Conservation (phyloP, 2,329 filamentous ascomycete genomes). For the Colletotrichum eleusines region DNA sequence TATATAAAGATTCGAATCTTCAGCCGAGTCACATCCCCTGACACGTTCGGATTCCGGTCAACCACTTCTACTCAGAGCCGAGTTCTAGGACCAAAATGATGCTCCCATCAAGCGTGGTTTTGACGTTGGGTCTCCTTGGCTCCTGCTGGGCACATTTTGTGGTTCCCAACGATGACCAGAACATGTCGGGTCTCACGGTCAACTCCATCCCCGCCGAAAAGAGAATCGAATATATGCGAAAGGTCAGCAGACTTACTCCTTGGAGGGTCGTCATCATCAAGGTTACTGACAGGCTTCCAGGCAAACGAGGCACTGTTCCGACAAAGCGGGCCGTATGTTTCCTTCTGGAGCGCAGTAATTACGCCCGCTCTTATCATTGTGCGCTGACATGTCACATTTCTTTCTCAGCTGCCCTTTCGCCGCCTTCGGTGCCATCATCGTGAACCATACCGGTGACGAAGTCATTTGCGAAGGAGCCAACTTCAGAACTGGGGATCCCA, state of each 20-base stretch:
- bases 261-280: accelerated
- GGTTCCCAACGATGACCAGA: constrained; percentile 32
- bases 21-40: background rate
- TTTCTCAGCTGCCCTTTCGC: constrained; percentile 59
- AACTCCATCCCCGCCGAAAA: constrained; percentile 29
- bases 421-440: constrained; percentile 66
- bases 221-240: constrained; percentile 32
- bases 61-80: too few relatives aligned
- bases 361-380: background rate
- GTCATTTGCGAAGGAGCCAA: constrained; percentile 34
- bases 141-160: constrained; percentile 17
- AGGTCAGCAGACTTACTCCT: background rate
- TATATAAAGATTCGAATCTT: background rate
- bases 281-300: background rate
- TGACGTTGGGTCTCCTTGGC: background rate
- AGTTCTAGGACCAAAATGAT: background rate
- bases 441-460: constrained; percentile 65
- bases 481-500: constrained; percentile 36
- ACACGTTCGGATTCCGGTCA: too few relatives aligned
- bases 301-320: constrained; percentile 27
- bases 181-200: constrained; percentile 33
- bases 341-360: background rate
- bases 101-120: background rate
- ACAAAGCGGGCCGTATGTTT: constrained; percentile 33
- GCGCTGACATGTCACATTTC: too few relatives aligned